These are phyloP conservation scores for Sextonia rubra DNA, from an alignment of 164 flowering plant species.

Conservation along the genomic window DNA sequence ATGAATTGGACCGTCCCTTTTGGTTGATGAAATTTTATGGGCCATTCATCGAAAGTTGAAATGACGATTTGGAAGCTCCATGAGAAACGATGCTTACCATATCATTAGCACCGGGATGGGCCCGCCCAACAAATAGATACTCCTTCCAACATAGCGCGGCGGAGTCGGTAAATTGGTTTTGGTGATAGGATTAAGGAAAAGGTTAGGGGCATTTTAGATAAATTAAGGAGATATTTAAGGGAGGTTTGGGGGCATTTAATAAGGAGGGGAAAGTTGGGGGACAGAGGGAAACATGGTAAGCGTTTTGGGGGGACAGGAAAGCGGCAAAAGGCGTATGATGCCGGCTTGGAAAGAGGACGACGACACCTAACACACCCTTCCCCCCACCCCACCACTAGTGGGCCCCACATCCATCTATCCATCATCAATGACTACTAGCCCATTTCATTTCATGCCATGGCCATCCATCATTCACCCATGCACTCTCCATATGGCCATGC, in stretches of 20 bases:
- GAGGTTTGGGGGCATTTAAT: constrained; percentile 3
- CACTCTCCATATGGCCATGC: too few relatives aligned
- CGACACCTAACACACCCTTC: constrained; percentile 1
- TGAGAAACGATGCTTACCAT: too few relatives aligned
- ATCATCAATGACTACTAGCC: too few relatives aligned
- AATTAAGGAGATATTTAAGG: neutral
- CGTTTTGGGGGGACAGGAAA: constrained; percentile 51
- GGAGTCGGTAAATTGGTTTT: neutral
- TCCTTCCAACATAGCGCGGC: too few relatives aligned
- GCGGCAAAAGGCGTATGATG: constrained; percentile 38
- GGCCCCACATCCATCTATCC: neutral
- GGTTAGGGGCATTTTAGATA: neutral
- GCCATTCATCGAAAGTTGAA: too few relatives aligned
- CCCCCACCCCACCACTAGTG: constrained; percentile 5
- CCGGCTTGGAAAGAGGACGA: constrained; percentile 15
- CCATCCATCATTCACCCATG: too few relatives aligned
- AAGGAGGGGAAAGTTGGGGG: constrained; percentile 20
- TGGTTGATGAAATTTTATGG: too few relatives aligned
- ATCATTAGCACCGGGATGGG: neutral
- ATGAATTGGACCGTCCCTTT: too few relatives aligned
- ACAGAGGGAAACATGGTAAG: constrained; percentile 35
- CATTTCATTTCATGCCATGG: neutral
- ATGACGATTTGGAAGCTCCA: too few relatives aligned
- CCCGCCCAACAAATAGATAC: neutral
- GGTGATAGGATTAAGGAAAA: neutral